Percentiles rank a stretch among this genome's conserved stretches.
phyloP scores from a whole-genome alignment of 192 early-diverging fungal species.

The Coemansia sp. region DNA sequence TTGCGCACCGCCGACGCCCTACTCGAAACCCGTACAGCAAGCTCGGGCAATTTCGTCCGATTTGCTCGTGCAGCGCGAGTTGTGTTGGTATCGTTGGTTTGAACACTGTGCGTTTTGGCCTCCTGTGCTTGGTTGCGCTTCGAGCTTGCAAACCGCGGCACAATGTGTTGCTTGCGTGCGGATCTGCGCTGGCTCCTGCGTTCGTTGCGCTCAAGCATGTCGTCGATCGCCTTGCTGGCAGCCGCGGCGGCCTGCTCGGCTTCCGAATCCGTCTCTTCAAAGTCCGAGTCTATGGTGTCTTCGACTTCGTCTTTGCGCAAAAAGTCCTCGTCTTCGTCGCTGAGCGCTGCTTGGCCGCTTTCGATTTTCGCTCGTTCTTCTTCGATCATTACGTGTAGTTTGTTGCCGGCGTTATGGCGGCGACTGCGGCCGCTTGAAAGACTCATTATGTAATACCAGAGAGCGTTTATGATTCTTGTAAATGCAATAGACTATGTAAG shows the following conservation, averaged over 20 bases:
- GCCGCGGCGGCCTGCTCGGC: slow-evolving; percentile 29
- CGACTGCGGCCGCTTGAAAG: slow-evolving; percentile 14
- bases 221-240: slow-evolving; percentile 24
- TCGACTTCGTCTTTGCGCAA: slow-evolving; percentile 22
- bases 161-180: slow-evolving; percentile 34
- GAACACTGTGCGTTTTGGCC: no score
- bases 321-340: slow-evolving; percentile 51
- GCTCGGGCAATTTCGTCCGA: slow-evolving; percentile 5
- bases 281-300: slow-evolving; percentile 41
- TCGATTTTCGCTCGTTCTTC: slow-evolving; percentile 44
- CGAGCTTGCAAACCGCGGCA: slow-evolving; percentile 35
- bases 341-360: slow-evolving; percentile 24
- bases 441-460: no score
- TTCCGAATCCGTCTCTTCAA: slow-evolving; percentile 49
- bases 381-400: slow-evolving; percentile 39
- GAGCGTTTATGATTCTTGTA: no score
- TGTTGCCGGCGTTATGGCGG: slow-evolving; percentile 51
- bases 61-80: not conserved
- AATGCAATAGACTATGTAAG: no score
- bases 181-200: slow-evolving; percentile 29
- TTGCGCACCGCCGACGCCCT: slow-evolving; percentile 43
- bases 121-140: not conserved
- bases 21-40: slow-evolving; percentile 36
- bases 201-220: slow-evolving; percentile 19
- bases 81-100: not conserved